phyloP scores from a whole-genome alignment of 805 yeast genomes.

The Saccharomycopsis sp. region DNA sequence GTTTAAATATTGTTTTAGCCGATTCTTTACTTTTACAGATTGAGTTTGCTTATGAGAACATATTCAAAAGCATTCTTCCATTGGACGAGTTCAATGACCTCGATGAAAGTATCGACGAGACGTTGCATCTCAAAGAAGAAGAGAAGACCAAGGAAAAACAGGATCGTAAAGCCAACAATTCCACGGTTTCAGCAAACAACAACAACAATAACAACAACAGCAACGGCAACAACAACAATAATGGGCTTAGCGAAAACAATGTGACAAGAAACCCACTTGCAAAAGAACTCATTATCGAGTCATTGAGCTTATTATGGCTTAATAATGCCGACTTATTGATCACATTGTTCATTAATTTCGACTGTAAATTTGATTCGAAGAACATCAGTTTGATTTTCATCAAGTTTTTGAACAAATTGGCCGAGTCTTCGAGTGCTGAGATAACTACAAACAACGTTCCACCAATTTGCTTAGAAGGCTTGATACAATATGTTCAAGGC shows the following conservation, averaged over 20 bases:
- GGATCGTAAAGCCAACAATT: neutral
- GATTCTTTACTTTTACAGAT: constrained; percentile 68
- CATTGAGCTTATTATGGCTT: constrained; percentile 74
- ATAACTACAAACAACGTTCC: constrained; percentile 83
- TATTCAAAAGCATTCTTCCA: constrained; percentile 53
- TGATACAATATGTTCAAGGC: constrained; percentile 62
- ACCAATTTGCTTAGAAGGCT: constrained; percentile 86
- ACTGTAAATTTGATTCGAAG: constrained; percentile 72
- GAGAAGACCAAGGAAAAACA: constrained; percentile 2
- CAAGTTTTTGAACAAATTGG: constrained; percentile 65
- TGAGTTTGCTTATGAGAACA: constrained; percentile 60
- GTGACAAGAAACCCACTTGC: constrained; percentile 33
- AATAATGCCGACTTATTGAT: constrained; percentile 75
- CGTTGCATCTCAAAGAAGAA: constrained; percentile 18
- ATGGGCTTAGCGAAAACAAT: constrained; percentile 25
- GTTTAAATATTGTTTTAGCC: constrained; percentile 63
- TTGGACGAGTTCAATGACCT: constrained; percentile 23
- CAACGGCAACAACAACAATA: constrained; percentile 21
- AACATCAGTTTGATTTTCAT: constrained; percentile 67
- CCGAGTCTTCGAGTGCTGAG: constrained; percentile 80
- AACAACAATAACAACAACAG: neutral
- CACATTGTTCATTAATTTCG: constrained; percentile 72
- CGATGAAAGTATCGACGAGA: constrained; percentile 20
- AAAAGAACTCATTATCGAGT: constrained; percentile 80
- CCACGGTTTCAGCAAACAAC: neutral